These are phyloP conservation scores for Paragyromitra xinjiangensis DNA, from an alignment of 495 filamentous ascomycete genomes.

Conservation along the genomic window DNA sequence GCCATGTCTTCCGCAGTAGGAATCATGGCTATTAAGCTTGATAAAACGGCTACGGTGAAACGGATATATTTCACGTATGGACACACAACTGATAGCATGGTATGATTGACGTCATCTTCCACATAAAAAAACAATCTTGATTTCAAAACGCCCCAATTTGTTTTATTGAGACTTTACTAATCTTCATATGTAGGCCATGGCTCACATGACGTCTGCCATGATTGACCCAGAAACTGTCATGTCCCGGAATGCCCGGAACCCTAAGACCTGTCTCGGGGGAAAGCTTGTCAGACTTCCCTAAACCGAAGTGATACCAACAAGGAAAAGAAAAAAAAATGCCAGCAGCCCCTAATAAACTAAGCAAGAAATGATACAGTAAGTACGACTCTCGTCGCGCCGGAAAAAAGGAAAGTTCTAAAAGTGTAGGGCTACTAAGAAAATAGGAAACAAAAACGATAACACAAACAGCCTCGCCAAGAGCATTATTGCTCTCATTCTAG, in stretches of 20 bases:
- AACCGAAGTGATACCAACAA: slow-evolving; percentile 1
- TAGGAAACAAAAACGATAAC: slow-evolving; percentile 22
- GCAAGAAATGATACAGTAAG: slow-evolving; percentile 10
- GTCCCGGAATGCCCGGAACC: slow-evolving; percentile 68
- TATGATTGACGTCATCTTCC: slow-evolving; percentile 49
- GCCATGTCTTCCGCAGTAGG: slow-evolving; percentile 57
- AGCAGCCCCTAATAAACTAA: slow-evolving; percentile 5
- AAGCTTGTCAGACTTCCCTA: slow-evolving; percentile 39
- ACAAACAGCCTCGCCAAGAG: slow-evolving; percentile 29
- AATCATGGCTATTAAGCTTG: slow-evolving; percentile 57
- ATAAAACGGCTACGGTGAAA: slow-evolving; percentile 36
- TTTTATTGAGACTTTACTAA: slow-evolving; percentile 20
- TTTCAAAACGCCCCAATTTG: background rate
- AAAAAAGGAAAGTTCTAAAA: slow-evolving; percentile 35
- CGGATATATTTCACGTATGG: slow-evolving; percentile 57
- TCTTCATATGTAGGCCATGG: slow-evolving; percentile 48
- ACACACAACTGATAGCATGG: slow-evolving; percentile 57
- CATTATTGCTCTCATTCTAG: slow-evolving; percentile 20
- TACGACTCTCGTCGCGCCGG: background rate
- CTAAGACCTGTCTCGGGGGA: slow-evolving; percentile 56
- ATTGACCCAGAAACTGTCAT: slow-evolving; percentile 77
- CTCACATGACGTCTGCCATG: slow-evolving; percentile 53
- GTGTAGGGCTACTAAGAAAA: slow-evolving; percentile 21
- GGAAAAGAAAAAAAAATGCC: slow-evolving; percentile 2
- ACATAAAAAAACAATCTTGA: background rate